These are phyloP conservation scores for Pythium monospermum DNA, from an alignment of 352 stramenopile genomes.

Conservation along the genomic window DNA sequence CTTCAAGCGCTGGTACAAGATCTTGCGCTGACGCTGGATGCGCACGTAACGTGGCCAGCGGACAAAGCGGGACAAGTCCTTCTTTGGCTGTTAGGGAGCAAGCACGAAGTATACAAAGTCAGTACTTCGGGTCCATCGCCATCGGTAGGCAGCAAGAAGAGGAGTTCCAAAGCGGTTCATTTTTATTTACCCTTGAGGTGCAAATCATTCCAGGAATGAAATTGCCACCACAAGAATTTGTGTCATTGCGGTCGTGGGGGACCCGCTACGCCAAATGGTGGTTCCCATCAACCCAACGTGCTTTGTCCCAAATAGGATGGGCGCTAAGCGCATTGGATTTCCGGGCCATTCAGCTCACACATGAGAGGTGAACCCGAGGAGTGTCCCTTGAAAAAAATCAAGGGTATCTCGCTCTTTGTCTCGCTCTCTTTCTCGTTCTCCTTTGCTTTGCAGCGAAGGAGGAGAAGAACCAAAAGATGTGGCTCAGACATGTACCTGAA, in stretches of 20 bases:
- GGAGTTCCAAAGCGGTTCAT: constrained; percentile 32
- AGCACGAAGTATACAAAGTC: neutral
- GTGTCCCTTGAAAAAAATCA: neutral
- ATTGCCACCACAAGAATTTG: constrained; percentile 83
- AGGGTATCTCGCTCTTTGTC: neutral
- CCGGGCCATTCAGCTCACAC: constrained; percentile 19
- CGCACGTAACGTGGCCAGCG: constrained; percentile 98
- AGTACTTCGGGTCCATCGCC: neutral
- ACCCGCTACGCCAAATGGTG: constrained; percentile 67
- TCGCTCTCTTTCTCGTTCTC: neutral
- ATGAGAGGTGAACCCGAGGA: constrained; percentile 14
- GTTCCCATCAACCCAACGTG: too few species aligned
- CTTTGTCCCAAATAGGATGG: too few species aligned
- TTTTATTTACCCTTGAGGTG: constrained; percentile 83
- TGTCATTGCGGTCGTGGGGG: constrained; percentile 90
- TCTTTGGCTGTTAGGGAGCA: constrained; percentile 74
- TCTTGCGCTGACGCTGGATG: constrained; percentile 98
- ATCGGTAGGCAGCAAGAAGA: neutral
- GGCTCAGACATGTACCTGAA: constrained; percentile 84
- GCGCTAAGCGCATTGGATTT: too few species aligned
- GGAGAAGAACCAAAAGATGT: neutral
- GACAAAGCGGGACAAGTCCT: constrained; percentile 98
- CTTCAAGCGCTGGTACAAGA: constrained; percentile 98
- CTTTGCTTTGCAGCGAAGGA: constrained; percentile 3
- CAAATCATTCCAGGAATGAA: constrained; percentile 31